Evolutionary conservation across 2,329 filamentous ascomycete species (phyloP).

Genomic region (Diaporthe humulicola): DNA sequence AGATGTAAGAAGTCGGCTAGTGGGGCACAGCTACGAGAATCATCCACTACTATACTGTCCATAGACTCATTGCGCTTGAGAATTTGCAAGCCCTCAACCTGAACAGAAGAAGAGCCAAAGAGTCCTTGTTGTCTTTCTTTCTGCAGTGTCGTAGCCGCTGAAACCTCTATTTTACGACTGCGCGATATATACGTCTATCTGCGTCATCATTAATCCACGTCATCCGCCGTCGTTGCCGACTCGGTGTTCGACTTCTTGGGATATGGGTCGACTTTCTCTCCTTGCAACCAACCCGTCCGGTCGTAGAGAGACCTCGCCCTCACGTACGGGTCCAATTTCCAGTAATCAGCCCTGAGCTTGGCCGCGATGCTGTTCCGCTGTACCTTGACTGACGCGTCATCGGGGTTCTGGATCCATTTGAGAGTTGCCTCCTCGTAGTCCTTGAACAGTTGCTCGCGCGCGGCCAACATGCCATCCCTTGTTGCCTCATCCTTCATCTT

Average conservation of each 20-base stretch:
- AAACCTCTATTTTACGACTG: constrained; percentile 14
- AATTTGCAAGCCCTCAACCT: not conserved
- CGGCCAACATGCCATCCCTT: constrained; percentile 72
- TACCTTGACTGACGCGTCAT: constrained; percentile 62
- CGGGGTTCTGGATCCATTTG: constrained; percentile 76
- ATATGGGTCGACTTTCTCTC: constrained; percentile 81
- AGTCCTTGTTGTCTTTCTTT: not conserved
- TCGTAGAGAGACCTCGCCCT: constrained; percentile 89
- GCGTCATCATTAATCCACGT: constrained; percentile 55
- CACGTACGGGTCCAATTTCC: constrained; percentile 89
- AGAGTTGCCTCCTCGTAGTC: constrained; percentile 82
- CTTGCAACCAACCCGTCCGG: constrained; percentile 79
- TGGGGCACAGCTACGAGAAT: not conserved
- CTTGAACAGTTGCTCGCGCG: constrained; percentile 75
- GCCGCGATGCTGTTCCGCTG: constrained; percentile 74
- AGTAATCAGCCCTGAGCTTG: constrained; percentile 81
- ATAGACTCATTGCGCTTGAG: not conserved
- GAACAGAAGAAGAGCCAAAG: not conserved
- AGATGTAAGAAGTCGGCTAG: constrained; percentile 72
- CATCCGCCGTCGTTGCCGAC: constrained; percentile 56
- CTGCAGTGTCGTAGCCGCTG: not conserved
- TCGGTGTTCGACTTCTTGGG: constrained; percentile 47
- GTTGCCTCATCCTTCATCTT: constrained; percentile 76
- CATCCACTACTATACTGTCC: not conserved
- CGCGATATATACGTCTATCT: constrained; percentile 35